Percentiles rank a stretch among this genome's conserved stretches.
Conservation (phyloP, 108 stramenopile genomes). For the Fragilaria crotonensis region DNA sequence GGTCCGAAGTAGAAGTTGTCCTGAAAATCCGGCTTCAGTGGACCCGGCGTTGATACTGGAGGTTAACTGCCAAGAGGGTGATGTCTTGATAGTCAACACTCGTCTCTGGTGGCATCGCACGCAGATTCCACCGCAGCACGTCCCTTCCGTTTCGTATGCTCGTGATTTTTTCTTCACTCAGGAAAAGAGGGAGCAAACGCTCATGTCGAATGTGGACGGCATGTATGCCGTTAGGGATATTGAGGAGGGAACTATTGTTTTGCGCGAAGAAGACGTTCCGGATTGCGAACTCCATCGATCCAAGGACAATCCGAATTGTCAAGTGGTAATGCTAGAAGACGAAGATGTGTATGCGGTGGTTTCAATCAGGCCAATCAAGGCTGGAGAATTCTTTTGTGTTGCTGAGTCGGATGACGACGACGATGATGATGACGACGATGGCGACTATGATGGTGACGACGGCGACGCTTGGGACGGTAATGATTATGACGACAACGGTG, state of each 20-base stretch:
- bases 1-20: conserved; percentile 8
- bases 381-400: conserved; percentile 84
- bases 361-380: conserved; percentile 40
- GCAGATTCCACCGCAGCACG: conserved; percentile 46
- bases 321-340: conserved; percentile 60
- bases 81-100: conserved; percentile 76
- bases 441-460: conserved; percentile 1
- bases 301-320: conserved; percentile 57
- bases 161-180: conserved; percentile 61
- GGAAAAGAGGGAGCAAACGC: neutral
- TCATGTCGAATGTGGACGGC: conserved; percentile 82
- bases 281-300: conserved; percentile 65
- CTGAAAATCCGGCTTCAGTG: neutral
- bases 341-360: conserved; percentile 77
- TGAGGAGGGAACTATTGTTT: conserved; percentile 70
- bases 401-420: conserved; percentile 60
- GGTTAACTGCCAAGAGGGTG: conserved; percentile 69
- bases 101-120: conserved; percentile 85
- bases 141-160: conserved; percentile 78
- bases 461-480: no score
- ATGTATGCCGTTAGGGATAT: conserved; percentile 76
- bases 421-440: conserved; percentile 19
- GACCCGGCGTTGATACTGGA: conserved; percentile 6
- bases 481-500: neutral
- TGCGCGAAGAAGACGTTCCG: conserved; percentile 68